phyloP scores from a whole-genome alignment of 2,329 filamentous ascomycete species.

The Hansfordia pulvinata region DNA sequence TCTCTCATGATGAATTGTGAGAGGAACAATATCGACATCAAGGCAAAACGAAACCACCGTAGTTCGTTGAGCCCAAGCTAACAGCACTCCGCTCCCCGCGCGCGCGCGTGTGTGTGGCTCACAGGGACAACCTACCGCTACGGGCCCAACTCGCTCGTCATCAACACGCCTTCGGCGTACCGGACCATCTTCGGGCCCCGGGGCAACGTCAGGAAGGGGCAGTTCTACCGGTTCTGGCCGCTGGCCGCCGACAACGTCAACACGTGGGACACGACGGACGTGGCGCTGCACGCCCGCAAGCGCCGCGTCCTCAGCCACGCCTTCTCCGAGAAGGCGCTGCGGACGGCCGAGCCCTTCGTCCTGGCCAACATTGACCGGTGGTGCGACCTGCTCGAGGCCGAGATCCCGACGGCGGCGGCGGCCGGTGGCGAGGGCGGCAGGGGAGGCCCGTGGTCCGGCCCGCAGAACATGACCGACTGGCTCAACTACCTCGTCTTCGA shows the following conservation, averaged over 20 bases:
- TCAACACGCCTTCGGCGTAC: constrained; percentile 8
- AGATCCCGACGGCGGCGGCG: constrained; percentile 5
- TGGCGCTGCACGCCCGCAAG: constrained; percentile 25
- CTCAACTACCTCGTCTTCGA: background rate
- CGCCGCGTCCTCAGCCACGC: constrained; percentile 27
- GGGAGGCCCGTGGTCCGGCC: too few species aligned
- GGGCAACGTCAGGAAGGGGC: constrained; percentile 5
- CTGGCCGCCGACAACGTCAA: constrained; percentile 11
- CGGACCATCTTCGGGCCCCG: constrained; percentile 5
- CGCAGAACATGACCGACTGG: constrained; percentile 1
- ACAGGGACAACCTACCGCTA: constrained; percentile 1
- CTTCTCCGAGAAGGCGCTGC: constrained; percentile 26
- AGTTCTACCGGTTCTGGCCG: constrained; percentile 5
- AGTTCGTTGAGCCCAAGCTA: background rate
- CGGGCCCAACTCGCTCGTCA: constrained; percentile 5
- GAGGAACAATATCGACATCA: too few species aligned
- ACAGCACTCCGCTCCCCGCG: background rate
- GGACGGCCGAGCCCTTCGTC: constrained; percentile 21
- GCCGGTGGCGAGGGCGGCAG: too few species aligned
- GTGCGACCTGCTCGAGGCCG: constrained; percentile 3
- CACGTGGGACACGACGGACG: constrained; percentile 27
- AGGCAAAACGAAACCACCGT: too few species aligned
- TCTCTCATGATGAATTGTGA: too few species aligned
- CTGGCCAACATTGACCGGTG: constrained; percentile 4
- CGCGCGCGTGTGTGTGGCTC: too few species aligned